Conservation (phyloP, 257 asterid genomes). For the Nicotiana sylvestris region DNA sequence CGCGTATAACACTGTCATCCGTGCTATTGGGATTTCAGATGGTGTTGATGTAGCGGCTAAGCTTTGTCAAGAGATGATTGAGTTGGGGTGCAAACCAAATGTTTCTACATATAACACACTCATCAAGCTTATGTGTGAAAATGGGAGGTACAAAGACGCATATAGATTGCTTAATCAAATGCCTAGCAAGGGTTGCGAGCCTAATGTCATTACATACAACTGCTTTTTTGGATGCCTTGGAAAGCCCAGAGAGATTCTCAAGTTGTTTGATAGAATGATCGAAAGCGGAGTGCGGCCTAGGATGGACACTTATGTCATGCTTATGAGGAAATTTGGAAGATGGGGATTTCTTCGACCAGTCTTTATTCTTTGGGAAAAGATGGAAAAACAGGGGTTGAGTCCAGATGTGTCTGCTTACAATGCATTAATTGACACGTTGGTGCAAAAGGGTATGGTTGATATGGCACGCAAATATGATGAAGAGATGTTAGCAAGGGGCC, state of each 20-base stretch:
- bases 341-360: slow-evolving; percentile 97
- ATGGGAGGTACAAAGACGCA: slow-evolving; percentile 72
- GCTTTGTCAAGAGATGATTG: slow-evolving; percentile 74
- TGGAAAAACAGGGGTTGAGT: slow-evolving; percentile 68
- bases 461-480: slow-evolving; percentile 74
- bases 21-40: slow-evolving; percentile 67
- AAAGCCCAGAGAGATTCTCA: slow-evolving; percentile 72
- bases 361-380: slow-evolving; percentile 62
- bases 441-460: slow-evolving; percentile 79
- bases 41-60: slow-evolving; percentile 73
- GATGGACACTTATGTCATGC: slow-evolving; percentile 87
- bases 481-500: slow-evolving; percentile 78
- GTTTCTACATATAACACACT: slow-evolving; percentile 70
- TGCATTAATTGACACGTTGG: slow-evolving; percentile 79
- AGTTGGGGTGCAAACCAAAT: slow-evolving; percentile 61
- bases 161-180: slow-evolving; percentile 50
- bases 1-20: slow-evolving; percentile 75
- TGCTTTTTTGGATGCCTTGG: slow-evolving; percentile 66
- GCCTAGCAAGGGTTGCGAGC: slow-evolving; percentile 61
- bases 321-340: slow-evolving; percentile 88
- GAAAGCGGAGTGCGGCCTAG: slow-evolving; percentile 67
- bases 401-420: slow-evolving; percentile 82
- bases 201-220: slow-evolving; percentile 61
- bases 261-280: slow-evolving; percentile 67
- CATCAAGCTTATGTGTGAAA: slow-evolving; percentile 72